phyloP scores from a whole-genome alignment of 805 yeast genomes.

The Starmerella sp. region DNA sequence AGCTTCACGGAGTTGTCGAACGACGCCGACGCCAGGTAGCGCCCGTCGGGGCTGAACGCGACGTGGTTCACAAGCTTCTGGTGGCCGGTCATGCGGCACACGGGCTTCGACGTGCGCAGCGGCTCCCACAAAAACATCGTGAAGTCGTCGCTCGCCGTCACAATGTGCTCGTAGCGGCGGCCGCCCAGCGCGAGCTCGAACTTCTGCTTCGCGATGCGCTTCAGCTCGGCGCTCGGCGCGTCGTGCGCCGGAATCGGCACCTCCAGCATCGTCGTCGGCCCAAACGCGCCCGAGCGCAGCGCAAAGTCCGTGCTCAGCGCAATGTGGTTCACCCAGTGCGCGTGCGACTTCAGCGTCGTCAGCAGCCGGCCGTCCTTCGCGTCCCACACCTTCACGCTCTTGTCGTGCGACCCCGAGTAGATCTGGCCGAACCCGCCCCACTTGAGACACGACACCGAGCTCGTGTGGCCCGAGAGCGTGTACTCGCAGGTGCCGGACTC shows the following conservation, averaged over 20 bases:
- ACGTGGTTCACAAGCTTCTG: constrained; percentile 95
- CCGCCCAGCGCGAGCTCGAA: constrained; percentile 58
- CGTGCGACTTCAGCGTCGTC: constrained; percentile 75
- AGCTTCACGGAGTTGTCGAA: constrained; percentile 90
- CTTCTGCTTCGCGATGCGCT: constrained; percentile 47
- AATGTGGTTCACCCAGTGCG: constrained; percentile 96
- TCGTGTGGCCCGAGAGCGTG: constrained; percentile 77
- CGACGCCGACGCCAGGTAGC: constrained; percentile 80
- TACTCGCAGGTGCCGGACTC: constrained; percentile 50
- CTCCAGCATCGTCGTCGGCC: constrained; percentile 27
- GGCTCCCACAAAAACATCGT: constrained; percentile 99
- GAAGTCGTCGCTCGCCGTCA: constrained; percentile 93
- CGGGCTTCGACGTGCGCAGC: constrained; percentile 61
- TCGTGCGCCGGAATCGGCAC: constrained; percentile 39
- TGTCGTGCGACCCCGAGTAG: constrained; percentile 89
- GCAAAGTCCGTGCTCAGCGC: constrained; percentile 86
- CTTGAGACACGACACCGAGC: constrained; percentile 86
- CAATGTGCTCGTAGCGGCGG: constrained; percentile 57
- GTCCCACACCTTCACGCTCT: constrained; percentile 88
- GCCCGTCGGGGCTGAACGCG: constrained; percentile 89
- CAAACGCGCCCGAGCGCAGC: constrained; percentile 78
- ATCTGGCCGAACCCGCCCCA: constrained; percentile 88
- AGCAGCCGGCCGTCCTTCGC: constrained; percentile 63
- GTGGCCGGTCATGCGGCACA: constrained; percentile 93
- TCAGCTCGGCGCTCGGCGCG: constrained; percentile 30